phyloP scores from a whole-genome alignment of 805 yeast genomes.

The Candida dajiaensis region DNA sequence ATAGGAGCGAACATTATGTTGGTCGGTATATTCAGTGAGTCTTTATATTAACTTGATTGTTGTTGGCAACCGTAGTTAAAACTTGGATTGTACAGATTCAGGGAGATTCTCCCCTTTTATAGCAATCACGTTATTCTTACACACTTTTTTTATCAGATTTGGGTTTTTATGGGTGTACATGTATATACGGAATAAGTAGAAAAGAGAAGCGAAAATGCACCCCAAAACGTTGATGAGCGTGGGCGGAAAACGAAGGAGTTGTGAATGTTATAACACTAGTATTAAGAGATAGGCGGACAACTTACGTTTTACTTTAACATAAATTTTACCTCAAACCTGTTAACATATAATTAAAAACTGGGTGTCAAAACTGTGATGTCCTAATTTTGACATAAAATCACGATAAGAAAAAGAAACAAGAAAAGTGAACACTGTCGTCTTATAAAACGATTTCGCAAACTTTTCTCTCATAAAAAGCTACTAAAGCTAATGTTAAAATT shows the following conservation, averaged over 20 bases:
- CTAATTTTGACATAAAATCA: not conserved
- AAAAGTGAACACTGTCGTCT: not conserved
- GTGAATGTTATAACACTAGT: no score
- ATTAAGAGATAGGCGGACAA: no score
- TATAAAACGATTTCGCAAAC: not conserved
- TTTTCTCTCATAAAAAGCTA: no score
- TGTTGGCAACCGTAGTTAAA: not conserved
- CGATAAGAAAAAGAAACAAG: not conserved
- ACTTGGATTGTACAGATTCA: not conserved
- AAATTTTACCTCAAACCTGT: no score
- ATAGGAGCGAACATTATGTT: slow-evolving; percentile 4
- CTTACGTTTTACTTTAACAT: no score
- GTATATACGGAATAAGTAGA: no score
- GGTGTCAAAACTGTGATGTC: not conserved
- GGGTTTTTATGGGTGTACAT: not conserved
- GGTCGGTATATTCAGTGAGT: not conserved
- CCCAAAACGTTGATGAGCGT: not conserved
- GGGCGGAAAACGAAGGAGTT: no score
- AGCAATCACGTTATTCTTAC: not conserved
- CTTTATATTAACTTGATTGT: not conserved
- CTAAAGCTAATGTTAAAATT: no score
- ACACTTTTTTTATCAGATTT: not conserved
- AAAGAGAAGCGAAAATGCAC: not conserved
- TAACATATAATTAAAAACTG: no score
- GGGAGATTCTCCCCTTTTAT: not conserved